Evolutionary conservation across 2,329 filamentous ascomycete species (phyloP).

Genomic region (Botrytis sinoallii): DNA sequence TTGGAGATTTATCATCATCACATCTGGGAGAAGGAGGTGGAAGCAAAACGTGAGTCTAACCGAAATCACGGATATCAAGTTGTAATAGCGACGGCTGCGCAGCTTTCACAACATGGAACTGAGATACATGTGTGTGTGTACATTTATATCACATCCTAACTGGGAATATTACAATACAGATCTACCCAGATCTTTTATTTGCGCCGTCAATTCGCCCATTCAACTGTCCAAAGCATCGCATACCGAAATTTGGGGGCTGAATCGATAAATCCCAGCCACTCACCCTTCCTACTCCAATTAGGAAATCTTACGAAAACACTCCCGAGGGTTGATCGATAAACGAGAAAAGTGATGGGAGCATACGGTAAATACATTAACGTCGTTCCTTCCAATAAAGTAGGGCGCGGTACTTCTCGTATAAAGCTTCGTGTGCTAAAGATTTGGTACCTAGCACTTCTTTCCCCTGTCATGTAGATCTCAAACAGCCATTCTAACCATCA

Average conservation of each 20-base stretch:
- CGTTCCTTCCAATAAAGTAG: background rate
- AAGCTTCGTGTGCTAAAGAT: background rate
- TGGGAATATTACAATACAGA: background rate
- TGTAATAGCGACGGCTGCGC: background rate
- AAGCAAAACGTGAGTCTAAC: background rate
- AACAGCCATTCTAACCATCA: background rate
- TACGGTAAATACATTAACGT: background rate
- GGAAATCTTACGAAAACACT: background rate
- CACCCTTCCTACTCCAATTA: background rate
- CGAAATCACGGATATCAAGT: background rate
- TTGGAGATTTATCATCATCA: background rate
- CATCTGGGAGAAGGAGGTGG: background rate
- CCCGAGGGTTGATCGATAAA: background rate
- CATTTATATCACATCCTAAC: background rate
- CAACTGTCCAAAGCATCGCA: background rate
- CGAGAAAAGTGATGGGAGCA: background rate
- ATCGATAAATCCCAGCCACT: background rate
- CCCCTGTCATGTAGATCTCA: background rate
- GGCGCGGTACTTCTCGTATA: slow-evolving; percentile 8
- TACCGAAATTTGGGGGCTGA: background rate
- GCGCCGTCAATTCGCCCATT: background rate
- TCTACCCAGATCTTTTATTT: background rate
- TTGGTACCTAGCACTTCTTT: background rate
- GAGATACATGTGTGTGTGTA: background rate
- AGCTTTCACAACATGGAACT: background rate